Evolutionary conservation across 768 basidiomycete species (phyloP), one percentile per base, ranked within the genome.

Genomic region (Agaricus bisporus): DNA sequence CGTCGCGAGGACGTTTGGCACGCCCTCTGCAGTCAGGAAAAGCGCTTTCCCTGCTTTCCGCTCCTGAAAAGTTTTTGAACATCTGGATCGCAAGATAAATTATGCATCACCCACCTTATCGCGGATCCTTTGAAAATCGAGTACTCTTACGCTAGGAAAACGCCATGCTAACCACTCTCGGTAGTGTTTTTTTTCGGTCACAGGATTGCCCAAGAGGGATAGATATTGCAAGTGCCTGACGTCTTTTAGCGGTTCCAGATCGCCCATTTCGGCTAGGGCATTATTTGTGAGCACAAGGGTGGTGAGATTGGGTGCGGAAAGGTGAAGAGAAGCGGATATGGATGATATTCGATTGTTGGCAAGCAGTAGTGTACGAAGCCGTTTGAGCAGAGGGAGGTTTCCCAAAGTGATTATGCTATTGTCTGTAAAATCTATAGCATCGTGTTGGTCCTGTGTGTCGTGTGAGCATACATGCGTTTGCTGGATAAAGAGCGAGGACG

Each of bases 91-190:
- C 59, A 29, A 26, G 48, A 56, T 50, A 63, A 50, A 62, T 61
- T 68, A 69, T 67, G 70, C 68, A 63, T 68, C 68, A 73, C 85
- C 76, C 75, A 93, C 92, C 83, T 93, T 92, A 70, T 94, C 91
- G 68, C 88, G 85, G 64, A 95, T 89, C 72, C 92, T 84, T 79
- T 92, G 88, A 73, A 91, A 95, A 81, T 95, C 92, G 66, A 95
- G 78, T 73, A 92, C 88, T 79, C 93, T 85, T 66, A 95, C 79
- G 66, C 80, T 79, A 69, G 86, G 83, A 76, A 92, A 77, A 74
- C 85, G 83, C 82, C 83, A 92, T 62, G 89, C 83, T 76, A 94
- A 82, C 92, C 92, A 95, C 75, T 92, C 90, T 75, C 91, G 88
- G 76, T 95, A 95, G 83, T 88, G 91, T 81, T 92, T 91, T 78